Percentiles rank a stretch among this genome's conserved stretches.
Evolutionary conservation across 2,329 filamentous ascomycete genomes (phyloP).

Genomic region (Xylariaceae sp.): DNA sequence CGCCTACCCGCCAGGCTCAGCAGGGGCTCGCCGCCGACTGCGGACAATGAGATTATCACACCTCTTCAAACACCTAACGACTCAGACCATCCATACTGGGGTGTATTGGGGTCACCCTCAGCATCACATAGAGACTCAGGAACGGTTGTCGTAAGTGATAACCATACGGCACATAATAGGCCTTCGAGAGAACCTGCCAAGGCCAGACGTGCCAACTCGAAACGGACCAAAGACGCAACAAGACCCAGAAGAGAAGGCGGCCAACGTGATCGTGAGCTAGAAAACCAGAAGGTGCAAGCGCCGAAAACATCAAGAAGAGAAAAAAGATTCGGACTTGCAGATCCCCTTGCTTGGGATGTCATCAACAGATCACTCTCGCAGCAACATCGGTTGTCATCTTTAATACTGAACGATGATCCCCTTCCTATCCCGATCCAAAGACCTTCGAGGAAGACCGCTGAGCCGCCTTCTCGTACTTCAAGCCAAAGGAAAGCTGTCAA

Average conservation of each 20-base stretch:
- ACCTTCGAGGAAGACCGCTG: constrained; percentile 6
- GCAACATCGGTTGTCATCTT: constrained; percentile 39
- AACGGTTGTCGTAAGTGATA: not conserved
- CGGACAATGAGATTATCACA: constrained; percentile 18
- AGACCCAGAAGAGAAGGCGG: not conserved
- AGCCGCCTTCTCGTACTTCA: constrained; percentile 37
- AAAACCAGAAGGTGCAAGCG: constrained; percentile 9
- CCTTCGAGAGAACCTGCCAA: not conserved
- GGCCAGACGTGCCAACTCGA: not conserved
- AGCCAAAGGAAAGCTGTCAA: constrained; percentile 41
- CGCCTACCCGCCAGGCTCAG: constrained; percentile 24
- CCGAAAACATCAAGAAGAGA: constrained; percentile 20
- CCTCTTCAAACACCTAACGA: constrained; percentile 26
- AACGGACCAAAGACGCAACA: not conserved
- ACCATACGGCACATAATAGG: not conserved
- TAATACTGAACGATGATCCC: constrained; percentile 25
- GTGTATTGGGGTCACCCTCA: constrained; percentile 24
- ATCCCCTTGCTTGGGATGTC: constrained; percentile 40
- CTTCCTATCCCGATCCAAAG: not conserved
- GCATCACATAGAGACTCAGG: constrained; percentile 9
- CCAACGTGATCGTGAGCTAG: not conserved
- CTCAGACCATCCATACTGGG: constrained; percentile 27
- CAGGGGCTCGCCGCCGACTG: constrained; percentile 13
- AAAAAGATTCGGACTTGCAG: constrained; percentile 32
- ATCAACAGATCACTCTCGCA: constrained; percentile 43